Conservation (phyloP, 768 basidiomycete species). For the Albatrellus ellisii region DNA sequence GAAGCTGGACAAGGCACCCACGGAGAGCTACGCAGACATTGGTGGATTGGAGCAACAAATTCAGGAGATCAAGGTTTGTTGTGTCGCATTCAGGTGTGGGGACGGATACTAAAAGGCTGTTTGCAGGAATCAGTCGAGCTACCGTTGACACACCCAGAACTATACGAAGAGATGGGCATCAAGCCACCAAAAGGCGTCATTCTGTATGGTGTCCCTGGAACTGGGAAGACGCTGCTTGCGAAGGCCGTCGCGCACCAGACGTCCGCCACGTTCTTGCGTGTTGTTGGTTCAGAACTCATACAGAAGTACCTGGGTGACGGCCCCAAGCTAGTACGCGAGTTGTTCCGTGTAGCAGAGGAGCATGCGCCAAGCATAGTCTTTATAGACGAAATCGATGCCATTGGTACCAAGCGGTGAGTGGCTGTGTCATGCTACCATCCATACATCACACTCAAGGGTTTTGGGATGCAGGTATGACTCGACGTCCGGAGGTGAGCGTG, state of each 20-base stretch:
- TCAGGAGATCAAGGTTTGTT: slow-evolving; percentile 89
- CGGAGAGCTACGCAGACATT: slow-evolving; percentile 96
- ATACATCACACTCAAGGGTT: slow-evolving; percentile 1
- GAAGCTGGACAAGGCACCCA: slow-evolving; percentile 98
- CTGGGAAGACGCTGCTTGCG: slow-evolving; percentile 94
- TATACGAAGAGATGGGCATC: slow-evolving; percentile 99
- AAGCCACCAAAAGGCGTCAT: slow-evolving; percentile 99
- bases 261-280: slow-evolving; percentile 93
- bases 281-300: slow-evolving; percentile 95
- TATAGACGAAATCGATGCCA: slow-evolving; percentile 54
- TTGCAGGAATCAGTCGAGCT: slow-evolving; percentile 91
- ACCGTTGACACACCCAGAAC: slow-evolving; percentile 92
- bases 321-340: slow-evolving; percentile 92
- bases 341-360: slow-evolving; percentile 96
- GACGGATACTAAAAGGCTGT: slow-evolving; percentile 1
- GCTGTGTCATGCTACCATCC: neutral
- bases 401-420: slow-evolving; percentile 89
- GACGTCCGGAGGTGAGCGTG: slow-evolving; percentile 95
- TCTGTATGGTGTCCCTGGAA: slow-evolving; percentile 95
- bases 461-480: slow-evolving; percentile 81
- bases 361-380: slow-evolving; percentile 98
- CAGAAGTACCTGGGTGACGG: slow-evolving; percentile 99
- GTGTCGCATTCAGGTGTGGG: neutral
- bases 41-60: slow-evolving; percentile 96
- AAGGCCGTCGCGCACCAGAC: slow-evolving; percentile 98